These are phyloP conservation scores for Bocquillonia castaneifolia DNA, from an alignment of 441 rosid genomes.

Conservation along the genomic window DNA sequence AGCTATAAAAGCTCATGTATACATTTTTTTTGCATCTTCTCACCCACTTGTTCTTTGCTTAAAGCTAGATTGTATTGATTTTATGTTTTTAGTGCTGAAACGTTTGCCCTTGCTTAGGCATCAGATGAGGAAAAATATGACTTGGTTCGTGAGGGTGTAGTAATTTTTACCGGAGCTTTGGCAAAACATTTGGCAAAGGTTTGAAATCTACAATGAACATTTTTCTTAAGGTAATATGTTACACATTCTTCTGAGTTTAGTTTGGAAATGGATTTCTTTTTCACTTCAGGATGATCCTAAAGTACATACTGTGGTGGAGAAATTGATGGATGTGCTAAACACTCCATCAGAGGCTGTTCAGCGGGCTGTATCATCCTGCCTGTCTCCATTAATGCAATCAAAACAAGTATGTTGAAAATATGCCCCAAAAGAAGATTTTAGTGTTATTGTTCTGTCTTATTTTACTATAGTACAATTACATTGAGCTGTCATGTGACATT, in stretches of 20 bases:
- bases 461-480: background rate
- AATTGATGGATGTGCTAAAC: conserved; percentile 91
- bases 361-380: conserved; percentile 87
- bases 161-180: conserved; percentile 93
- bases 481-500: background rate
- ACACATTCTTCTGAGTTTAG: conserved; percentile 3
- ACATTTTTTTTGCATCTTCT: background rate
- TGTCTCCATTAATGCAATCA: conserved; percentile 85
- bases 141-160: conserved; percentile 98
- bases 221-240: conserved; percentile 4
- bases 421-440: conserved; percentile 11
- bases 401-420: conserved; percentile 54
- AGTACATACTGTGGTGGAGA: conserved; percentile 88
- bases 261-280: conserved; percentile 21
- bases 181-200: conserved; percentile 95
- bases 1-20: conserved; percentile 15
- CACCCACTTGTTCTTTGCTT: background rate
- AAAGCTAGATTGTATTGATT: too few relatives aligned
- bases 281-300: conserved; percentile 90
- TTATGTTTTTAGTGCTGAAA: conserved; percentile 2
- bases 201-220: conserved; percentile 16
- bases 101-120: conserved; percentile 47
- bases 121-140: conserved; percentile 93
- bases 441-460: background rate
- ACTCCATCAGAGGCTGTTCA: conserved; percentile 99